Conservation (phyloP, 1,284 basidiomycete genomes). For the Leccinum pachyderme region DNA sequence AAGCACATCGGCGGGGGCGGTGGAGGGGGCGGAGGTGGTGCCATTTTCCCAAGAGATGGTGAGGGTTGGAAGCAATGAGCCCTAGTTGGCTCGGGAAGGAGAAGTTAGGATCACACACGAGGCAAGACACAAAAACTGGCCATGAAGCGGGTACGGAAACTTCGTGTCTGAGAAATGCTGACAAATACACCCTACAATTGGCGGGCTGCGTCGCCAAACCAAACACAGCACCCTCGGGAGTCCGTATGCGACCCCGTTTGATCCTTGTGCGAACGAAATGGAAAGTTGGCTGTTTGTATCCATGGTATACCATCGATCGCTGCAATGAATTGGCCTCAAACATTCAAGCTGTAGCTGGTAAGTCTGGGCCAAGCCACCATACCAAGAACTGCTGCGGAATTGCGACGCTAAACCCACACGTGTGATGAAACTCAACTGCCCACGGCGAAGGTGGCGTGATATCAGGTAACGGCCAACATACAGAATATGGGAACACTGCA, state of each 20-base stretch:
- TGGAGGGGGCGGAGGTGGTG: conserved; percentile 45
- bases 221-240: conserved; percentile 11
- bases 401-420: conserved; percentile 22
- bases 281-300: conserved; percentile 13
- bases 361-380: not conserved
- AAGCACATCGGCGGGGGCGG: conserved; percentile 59
- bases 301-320: conserved; percentile 10
- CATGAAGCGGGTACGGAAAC: conserved; percentile 8
- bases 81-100: conserved; percentile 14
- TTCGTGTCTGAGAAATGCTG: conserved; percentile 17
- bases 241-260: conserved; percentile 22
- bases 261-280: conserved; percentile 21
- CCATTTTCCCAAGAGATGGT: conserved; percentile 30
- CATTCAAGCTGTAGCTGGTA: not conserved
- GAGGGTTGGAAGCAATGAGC: conserved; percentile 19
- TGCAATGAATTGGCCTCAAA: conserved; percentile 1
- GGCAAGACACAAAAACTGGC: conserved; percentile 19
- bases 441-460: conserved; percentile 15
- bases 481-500: conserved; percentile 14
- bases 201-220: conserved; percentile 16
- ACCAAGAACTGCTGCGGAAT: conserved; percentile 1
- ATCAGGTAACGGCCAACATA: conserved; percentile 2
- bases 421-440: conserved; percentile 25
- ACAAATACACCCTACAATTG: conserved; percentile 25
- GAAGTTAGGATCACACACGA: conserved; percentile 31